phyloP scores from a whole-genome alignment of 306 rosid species.

The Inga laurina region DNA sequence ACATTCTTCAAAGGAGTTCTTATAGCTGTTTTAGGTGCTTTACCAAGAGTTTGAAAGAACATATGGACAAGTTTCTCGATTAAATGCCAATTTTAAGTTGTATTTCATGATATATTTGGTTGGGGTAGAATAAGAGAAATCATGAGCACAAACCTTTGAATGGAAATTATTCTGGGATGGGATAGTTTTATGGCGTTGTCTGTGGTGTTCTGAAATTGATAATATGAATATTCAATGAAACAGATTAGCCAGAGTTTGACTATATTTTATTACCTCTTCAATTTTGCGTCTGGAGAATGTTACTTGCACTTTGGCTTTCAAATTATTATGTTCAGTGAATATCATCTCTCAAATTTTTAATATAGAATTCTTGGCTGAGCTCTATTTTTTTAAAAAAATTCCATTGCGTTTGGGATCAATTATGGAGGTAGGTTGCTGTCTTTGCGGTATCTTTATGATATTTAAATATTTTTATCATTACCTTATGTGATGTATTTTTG shows the following conservation, averaged over 20 bases:
- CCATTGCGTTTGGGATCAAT: neutral
- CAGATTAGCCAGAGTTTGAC: neutral
- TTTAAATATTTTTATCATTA: slow-evolving; percentile 1
- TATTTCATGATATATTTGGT: neutral
- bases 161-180: neutral
- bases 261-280: neutral
- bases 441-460: neutral
- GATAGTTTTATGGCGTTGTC: neutral
- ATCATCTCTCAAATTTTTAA: neutral
- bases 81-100: neutral
- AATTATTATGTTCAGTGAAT: neutral
- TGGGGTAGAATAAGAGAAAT: neutral
- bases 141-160: neutral
- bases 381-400: neutral
- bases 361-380: neutral
- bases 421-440: neutral
- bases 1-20: neutral
- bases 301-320: neutral
- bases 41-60: neutral
- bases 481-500: neutral
- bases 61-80: neutral
- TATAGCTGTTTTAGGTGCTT: neutral
- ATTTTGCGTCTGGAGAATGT: neutral
- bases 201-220: neutral
- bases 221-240: neutral